Evolutionary conservation across 1,284 basidiomycete species (phyloP).

Genomic region (Hortiboletus rubellus): DNA sequence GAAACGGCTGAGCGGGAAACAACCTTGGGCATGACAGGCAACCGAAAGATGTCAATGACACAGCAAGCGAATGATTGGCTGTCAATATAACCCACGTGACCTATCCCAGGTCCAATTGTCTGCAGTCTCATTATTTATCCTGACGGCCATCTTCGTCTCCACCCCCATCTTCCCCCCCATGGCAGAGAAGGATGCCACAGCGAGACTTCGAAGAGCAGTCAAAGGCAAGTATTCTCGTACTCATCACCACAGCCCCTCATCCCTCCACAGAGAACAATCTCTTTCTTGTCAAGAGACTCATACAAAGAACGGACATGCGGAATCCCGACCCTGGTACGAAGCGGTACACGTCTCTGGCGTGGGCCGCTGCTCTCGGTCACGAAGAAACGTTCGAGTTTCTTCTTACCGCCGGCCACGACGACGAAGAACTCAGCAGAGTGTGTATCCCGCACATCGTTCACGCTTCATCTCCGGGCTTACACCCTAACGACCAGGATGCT

Average conservation of each 20-base stretch:
- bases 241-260: conserved; percentile 14
- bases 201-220: conserved; percentile 73
- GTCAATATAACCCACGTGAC: conserved; percentile 30
- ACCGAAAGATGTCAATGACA: background rate
- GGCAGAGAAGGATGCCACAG: conserved; percentile 79
- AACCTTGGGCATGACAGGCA: conserved; percentile 68
- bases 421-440: conserved; percentile 86
- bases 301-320: conserved; percentile 80
- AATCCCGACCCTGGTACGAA: conserved; percentile 78
- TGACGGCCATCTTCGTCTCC: conserved; percentile 19
- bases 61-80: conserved; percentile 1
- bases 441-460: conserved; percentile 32
- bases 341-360: conserved; percentile 83
- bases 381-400: conserved; percentile 91
- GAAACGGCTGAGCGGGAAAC: conserved; percentile 79
- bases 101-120: conserved; percentile 29
- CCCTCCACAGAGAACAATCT: conserved; percentile 80
- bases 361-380: conserved; percentile 82
- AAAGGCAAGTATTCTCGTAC: conserved; percentile 52
- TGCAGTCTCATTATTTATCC: conserved; percentile 26
- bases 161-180: conserved; percentile 41
- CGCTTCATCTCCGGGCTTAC: conserved; percentile 13
- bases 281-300: conserved; percentile 80
- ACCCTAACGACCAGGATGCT: conserved; percentile 58
- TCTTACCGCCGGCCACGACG: conserved; percentile 82